These are phyloP conservation scores for Cyberlindnera euphorbiiphila DNA, from an alignment of 805 yeast species.

Conservation along the genomic window DNA sequence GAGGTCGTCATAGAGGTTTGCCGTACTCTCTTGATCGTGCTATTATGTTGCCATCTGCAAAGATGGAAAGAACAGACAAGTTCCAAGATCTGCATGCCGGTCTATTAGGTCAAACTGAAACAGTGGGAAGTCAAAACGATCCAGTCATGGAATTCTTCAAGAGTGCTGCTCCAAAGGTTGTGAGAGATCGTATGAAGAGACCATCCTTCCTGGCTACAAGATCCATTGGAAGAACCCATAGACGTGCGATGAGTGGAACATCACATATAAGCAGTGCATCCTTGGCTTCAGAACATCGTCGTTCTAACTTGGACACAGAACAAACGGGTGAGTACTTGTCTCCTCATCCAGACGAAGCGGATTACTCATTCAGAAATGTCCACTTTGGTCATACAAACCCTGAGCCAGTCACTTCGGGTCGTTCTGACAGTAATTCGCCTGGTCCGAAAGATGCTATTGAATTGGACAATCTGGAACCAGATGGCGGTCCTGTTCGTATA, in stretches of 20 bases:
- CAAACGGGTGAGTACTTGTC: constrained; percentile 5
- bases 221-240: constrained; percentile 3
- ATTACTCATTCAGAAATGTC: constrained; percentile 11
- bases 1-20: constrained; percentile 96
- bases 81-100: constrained; percentile 30
- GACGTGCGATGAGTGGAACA: constrained; percentile 5
- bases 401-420: constrained; percentile 1
- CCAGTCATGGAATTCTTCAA: constrained; percentile 29
- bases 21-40: constrained; percentile 95
- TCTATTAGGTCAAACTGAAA: constrained; percentile 18
- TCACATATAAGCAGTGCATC: no score
- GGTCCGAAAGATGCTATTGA: constrained; percentile 8
- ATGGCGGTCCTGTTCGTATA: constrained; percentile 12
- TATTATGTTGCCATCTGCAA: constrained; percentile 74
- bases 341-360: neutral
- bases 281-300: no score
- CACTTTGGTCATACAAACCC: constrained; percentile 13
- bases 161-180: constrained; percentile 26
- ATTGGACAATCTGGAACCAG: constrained; percentile 2
- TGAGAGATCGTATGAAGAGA: constrained; percentile 23
- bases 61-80: constrained; percentile 57
- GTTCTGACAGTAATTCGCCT: neutral
- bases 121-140: constrained; percentile 22
- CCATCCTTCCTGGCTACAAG: constrained; percentile 22
- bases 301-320: constrained; percentile 1